Percentiles rank a stretch among this genome's conserved stretches.
Evolutionary conservation across 1,284 basidiomycete species (phyloP).

Genomic region (Naganishia albida): DNA sequence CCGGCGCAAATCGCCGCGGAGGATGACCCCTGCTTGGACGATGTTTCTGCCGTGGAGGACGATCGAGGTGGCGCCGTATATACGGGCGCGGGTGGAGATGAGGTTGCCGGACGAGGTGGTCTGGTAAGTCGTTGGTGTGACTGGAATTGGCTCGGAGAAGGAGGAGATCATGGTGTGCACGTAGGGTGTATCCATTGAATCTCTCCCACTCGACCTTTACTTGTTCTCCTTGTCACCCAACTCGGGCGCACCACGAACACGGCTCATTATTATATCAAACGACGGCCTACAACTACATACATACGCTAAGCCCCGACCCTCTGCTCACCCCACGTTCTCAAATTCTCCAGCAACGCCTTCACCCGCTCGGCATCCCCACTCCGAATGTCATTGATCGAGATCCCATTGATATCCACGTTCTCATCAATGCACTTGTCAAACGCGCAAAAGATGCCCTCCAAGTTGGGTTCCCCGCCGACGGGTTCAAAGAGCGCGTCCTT

Average conservation of each 20-base stretch:
- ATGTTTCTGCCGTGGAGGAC: slow-evolving; percentile 96
- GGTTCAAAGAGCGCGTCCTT: slow-evolving; percentile 43
- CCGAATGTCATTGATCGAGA: slow-evolving; percentile 86
- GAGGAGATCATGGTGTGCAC: slow-evolving; percentile 27
- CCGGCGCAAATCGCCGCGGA: slow-evolving; percentile 75
- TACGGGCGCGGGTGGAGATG: slow-evolving; percentile 84
- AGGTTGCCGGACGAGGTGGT: slow-evolving; percentile 31
- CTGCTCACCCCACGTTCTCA: slow-evolving; percentile 62
- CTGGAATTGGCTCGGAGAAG: slow-evolving; percentile 10
- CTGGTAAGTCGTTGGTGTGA: slow-evolving; percentile 24
- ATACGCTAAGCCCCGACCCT: not conserved
- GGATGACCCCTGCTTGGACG: slow-evolving; percentile 82
- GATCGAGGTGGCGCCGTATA: slow-evolving; percentile 93
- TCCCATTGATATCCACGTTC: slow-evolving; percentile 79
- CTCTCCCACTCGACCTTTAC: not conserved
- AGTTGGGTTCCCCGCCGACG: slow-evolving; percentile 56
- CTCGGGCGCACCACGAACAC: too few species aligned
- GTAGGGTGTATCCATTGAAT: too few species aligned
- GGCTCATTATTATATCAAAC: not conserved
- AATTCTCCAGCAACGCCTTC: slow-evolving; percentile 69
- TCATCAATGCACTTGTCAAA: slow-evolving; percentile 87
- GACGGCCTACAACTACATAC: not conserved
- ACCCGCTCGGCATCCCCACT: slow-evolving; percentile 76
- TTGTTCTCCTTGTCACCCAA: too few species aligned
- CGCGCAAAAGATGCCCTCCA: slow-evolving; percentile 84